Evolutionary conservation across 2,329 filamentous ascomycete species (phyloP).

Genomic region (Neonectria punicea): DNA sequence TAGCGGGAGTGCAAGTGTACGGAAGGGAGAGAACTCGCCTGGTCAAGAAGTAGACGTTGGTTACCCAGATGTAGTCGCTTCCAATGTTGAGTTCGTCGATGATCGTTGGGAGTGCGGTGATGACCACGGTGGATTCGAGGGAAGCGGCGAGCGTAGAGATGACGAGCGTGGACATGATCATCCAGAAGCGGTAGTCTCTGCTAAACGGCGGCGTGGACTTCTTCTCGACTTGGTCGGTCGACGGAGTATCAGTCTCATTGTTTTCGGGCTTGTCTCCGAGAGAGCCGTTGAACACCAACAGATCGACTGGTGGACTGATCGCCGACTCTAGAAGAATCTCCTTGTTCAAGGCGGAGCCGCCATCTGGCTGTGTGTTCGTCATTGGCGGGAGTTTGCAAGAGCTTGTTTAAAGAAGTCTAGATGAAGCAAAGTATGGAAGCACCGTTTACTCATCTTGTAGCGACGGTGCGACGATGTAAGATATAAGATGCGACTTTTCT

Average conservation of each 20-base stretch:
- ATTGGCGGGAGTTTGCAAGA: neutral
- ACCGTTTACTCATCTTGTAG: neutral
- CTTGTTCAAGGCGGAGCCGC: neutral
- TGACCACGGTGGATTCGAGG: conserved; percentile 40
- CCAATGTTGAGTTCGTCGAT: conserved; percentile 37
- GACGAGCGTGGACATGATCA: conserved; percentile 39
- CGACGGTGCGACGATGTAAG: neutral
- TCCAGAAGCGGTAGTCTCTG: conserved; percentile 41
- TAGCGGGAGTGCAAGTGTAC: neutral
- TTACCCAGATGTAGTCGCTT: conserved; percentile 44
- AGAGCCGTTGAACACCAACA: neutral
- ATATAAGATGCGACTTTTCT: neutral
- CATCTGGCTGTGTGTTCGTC: neutral
- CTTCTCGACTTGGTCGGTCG: neutral
- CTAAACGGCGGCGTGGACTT: conserved; percentile 16
- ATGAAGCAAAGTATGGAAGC: neutral
- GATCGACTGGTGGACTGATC: neutral
- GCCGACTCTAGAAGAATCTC: neutral
- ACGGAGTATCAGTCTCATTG: neutral
- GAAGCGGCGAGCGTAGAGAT: conserved; percentile 36
- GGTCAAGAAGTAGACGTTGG: conserved; percentile 43
- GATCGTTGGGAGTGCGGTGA: conserved; percentile 43
- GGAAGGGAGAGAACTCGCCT: conserved; percentile 12
- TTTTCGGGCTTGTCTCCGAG: neutral
- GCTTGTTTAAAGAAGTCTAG: neutral